These are phyloP conservation scores for Lathyrus sativus DNA, from an alignment of 306 rosid genomes.

Conservation along the genomic window DNA sequence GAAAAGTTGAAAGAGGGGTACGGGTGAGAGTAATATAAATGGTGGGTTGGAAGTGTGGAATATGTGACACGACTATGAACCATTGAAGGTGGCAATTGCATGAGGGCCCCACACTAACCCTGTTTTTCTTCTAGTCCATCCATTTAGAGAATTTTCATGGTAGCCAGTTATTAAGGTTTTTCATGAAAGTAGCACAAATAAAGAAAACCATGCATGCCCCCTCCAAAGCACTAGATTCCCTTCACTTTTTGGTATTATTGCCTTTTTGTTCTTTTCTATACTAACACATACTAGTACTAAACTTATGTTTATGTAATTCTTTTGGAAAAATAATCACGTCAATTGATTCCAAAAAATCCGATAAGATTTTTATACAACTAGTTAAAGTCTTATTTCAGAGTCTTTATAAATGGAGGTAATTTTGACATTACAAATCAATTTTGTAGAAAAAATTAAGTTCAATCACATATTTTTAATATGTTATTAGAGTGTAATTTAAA, in stretches of 20 bases:
- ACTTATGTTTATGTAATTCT: background rate
- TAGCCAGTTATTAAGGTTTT: conserved; percentile 32
- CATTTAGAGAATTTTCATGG: conserved; percentile 38
- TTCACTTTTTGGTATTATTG: conserved; percentile 1
- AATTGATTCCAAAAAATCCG: no score
- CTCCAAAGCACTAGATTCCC: conserved; percentile 33
- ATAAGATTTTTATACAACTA: no score
- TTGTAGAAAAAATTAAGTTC: no score
- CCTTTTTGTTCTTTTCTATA: background rate
- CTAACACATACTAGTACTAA: background rate
- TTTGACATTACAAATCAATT: no score
- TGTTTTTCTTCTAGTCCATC: conserved; percentile 47
- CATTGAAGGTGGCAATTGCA: conserved; percentile 52
- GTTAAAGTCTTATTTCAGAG: no score
- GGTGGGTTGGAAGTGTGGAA: conserved; percentile 40
- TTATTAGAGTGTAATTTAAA: no score
- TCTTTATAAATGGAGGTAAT: no score
- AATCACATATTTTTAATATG: no score
- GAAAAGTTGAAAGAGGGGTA: conserved; percentile 29
- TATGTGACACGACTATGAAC: conserved; percentile 30
- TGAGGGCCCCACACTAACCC: background rate
- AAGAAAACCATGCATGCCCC: conserved; percentile 43
- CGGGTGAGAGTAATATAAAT: background rate
- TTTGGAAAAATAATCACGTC: no score
- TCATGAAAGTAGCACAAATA: conserved; percentile 17